Evolutionary conservation across 1,139 yeast genomes (phyloP).

Genomic region (Yamadazyma buinensis): DNA sequence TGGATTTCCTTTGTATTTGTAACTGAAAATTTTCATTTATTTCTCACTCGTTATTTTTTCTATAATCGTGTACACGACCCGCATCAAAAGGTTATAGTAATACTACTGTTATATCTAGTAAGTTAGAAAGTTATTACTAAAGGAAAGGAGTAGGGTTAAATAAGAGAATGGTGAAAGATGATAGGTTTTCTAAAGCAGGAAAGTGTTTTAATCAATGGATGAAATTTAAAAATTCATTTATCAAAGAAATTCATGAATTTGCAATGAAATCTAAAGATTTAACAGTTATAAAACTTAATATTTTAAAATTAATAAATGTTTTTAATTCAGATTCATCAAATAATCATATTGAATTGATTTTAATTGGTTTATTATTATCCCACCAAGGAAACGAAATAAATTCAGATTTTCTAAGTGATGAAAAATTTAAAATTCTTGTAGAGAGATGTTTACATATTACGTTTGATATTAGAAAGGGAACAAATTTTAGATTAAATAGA

Average conservation of each 20-base stretch:
- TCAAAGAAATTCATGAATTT: conserved; percentile 20
- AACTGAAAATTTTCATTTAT: too few relatives aligned
- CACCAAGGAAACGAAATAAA: too few relatives aligned
- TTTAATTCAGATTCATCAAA: conserved; percentile 35
- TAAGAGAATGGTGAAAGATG: too few relatives aligned
- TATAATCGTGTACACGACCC: too few relatives aligned
- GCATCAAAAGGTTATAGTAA: too few relatives aligned
- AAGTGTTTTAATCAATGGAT: background rate
- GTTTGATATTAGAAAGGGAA: conserved; percentile 10
- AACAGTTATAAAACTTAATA: conserved; percentile 7
- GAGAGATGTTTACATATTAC: conserved; percentile 9
- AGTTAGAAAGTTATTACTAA: too few relatives aligned
- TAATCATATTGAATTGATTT: conserved; percentile 36
- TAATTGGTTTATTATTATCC: conserved; percentile 7
- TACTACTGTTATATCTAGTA: too few relatives aligned
- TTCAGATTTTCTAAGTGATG: background rate
- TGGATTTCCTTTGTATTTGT: too few relatives aligned
- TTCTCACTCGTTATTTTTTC: too few relatives aligned
- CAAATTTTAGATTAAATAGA: conserved; percentile 10
- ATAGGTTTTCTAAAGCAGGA: too few relatives aligned
- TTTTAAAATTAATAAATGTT: conserved; percentile 14
- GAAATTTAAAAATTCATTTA: conserved; percentile 11
- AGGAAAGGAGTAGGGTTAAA: too few relatives aligned
- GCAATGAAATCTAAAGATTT: conserved; percentile 3
- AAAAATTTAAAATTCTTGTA: conserved; percentile 6